These are phyloP conservation scores for Rosellinia necatrix DNA, from an alignment of 2,329 filamentous ascomycete genomes.

Conservation along the genomic window DNA sequence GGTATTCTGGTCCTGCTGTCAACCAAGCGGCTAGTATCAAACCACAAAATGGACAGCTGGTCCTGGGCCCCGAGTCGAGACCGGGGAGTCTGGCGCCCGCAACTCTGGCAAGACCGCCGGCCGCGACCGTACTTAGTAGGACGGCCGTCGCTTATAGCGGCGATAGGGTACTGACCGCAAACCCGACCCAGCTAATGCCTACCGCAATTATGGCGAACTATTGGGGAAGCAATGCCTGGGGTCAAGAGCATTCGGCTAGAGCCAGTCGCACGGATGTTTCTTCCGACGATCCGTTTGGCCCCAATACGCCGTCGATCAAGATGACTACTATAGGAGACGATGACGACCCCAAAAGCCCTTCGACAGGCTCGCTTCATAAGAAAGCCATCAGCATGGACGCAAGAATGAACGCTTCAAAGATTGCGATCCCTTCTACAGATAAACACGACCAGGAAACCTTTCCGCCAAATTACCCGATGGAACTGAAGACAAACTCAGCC, in stretches of 20 bases:
- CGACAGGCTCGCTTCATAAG: constrained; percentile 42
- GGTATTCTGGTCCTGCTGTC: constrained; percentile 46
- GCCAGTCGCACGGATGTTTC: constrained; percentile 29
- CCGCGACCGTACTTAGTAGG: constrained; percentile 84
- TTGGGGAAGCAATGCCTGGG: constrained; percentile 88
- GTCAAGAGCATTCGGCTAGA: constrained; percentile 36
- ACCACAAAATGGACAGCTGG: constrained; percentile 42
- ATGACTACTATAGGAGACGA: constrained; percentile 36
- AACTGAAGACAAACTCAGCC: constrained; percentile 83
- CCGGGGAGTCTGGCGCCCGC: constrained; percentile 75
- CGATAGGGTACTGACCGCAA: constrained; percentile 70
- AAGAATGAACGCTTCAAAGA: constrained; percentile 36
- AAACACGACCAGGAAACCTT: constrained; percentile 59
- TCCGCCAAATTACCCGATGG: constrained; percentile 77
- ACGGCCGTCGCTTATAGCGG: constrained; percentile 80
- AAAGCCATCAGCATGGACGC: constrained; percentile 52
- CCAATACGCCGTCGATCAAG: constrained; percentile 42
- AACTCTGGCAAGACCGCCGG: constrained; percentile 82
- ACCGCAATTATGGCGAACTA: constrained; percentile 89
- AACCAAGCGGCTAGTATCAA: constrained; percentile 38
- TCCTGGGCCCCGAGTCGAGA: constrained; percentile 50
- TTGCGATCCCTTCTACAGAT: constrained; percentile 36
- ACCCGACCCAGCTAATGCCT: constrained; percentile 73
- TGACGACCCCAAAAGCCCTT: constrained; percentile 35
- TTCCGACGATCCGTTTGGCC: constrained; percentile 45